Evolutionary conservation across 1,284 basidiomycete species (phyloP).

Genomic region (Moniliella sp.): DNA sequence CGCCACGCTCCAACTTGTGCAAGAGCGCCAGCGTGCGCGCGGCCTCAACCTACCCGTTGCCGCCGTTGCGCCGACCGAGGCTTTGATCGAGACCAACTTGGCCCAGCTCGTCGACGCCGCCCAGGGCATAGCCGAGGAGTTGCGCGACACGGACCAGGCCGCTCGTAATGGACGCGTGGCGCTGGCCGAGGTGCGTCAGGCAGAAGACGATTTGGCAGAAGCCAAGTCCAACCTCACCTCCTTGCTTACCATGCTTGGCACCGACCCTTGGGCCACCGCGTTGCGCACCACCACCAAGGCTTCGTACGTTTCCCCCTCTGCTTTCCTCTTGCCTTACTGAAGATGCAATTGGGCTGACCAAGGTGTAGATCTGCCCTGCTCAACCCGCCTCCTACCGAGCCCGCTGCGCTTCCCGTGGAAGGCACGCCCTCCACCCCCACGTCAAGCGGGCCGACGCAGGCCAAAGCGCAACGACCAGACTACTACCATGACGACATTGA

Average conservation of each 20-base stretch:
- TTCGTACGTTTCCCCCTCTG: too few species aligned
- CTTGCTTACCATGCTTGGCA: constrained; percentile 1
- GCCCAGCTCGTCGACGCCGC: constrained; percentile 1
- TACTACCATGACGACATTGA: background rate
- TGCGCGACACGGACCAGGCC: background rate
- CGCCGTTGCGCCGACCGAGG: constrained; percentile 1
- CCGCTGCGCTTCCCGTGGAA: too few species aligned
- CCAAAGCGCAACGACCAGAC: too few species aligned
- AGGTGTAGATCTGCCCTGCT: too few species aligned
- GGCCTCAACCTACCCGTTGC: background rate
- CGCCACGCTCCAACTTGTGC: constrained; percentile 1
- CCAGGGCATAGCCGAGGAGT: background rate
- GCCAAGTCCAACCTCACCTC: background rate
- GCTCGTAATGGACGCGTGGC: background rate
- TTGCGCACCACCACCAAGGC: background rate
- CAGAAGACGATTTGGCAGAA: background rate
- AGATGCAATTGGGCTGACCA: too few species aligned
- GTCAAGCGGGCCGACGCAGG: background rate
- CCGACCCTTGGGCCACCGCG: constrained; percentile 1
- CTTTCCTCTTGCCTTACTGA: too few species aligned
- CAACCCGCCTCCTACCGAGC: too few species aligned
- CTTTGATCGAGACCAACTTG: constrained; percentile 1
- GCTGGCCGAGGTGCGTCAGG: constrained; percentile 1
- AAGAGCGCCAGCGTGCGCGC: constrained; percentile 1
- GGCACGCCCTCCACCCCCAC: too few species aligned